Evolutionary conservation across 176 grass and related monocot genomes (phyloP), one percentile per base, ranked within the genome.

Genomic region (Pontederia paniculata): DNA sequence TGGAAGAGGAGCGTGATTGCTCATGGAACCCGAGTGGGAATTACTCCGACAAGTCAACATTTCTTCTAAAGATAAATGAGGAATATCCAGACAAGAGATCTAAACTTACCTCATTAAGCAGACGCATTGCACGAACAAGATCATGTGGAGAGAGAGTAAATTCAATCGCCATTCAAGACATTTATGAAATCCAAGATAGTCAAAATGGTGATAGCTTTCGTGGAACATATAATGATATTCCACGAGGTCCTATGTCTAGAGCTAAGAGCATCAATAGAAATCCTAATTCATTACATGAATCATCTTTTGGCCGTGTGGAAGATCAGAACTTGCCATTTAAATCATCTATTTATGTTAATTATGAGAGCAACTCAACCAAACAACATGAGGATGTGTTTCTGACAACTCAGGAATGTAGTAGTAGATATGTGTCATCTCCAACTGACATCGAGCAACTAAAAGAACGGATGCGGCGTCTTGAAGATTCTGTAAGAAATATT

Each of bases 401-500:
- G 12, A 37, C 11, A 37, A 1, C 44, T 13, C 9, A 0, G 8
- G 52, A 74, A 1, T 22, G 48, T 53, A 47, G 31, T 23, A n/a
- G 17, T 8, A 51, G 44, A 31, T 42, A 31, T 17, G 22, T 41
- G 52, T 41, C 10, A 19, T 48, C 9, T 60, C 41, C 70, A 48
- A 59, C 31, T 37, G 54, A 71, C 48, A 5, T 66, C 45, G 58
- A 67, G 16, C 23, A 71, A 44, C 44, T 71, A 31, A 49, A 60
- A 31, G 15, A 48, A 42, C 67, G 57, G 23, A 71, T 67, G n/a
- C 59, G 50, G 69, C 50, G 52, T 25, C 42, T 81, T 21, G 60
- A 81, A 19, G 69, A 66, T 42, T 72, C 70, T 57, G 54, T 76
- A 16, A 60, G 31, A 25, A 42, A 49, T 23, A 55, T 71, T 45